Percentiles rank a stretch among this genome's conserved stretches.
These are phyloP conservation scores for Aspergillus felis DNA, from an alignment of 2,329 filamentous ascomycete genomes.

Conservation along the genomic window DNA sequence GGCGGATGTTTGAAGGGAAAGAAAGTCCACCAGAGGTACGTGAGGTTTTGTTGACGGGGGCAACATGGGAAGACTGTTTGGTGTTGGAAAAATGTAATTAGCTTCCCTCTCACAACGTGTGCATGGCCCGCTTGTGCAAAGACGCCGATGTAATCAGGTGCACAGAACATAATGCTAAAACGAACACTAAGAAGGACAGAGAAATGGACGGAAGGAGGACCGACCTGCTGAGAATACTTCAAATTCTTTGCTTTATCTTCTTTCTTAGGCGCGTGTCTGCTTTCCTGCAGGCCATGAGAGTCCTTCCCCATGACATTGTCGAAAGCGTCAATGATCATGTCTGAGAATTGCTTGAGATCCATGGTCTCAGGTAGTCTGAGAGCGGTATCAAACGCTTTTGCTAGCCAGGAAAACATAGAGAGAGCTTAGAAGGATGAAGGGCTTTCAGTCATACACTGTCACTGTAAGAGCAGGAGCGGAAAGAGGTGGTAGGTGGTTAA, in stretches of 20 bases:
- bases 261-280: constrained; percentile 22
- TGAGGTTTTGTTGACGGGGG: neutral
- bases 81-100: neutral
- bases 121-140: neutral
- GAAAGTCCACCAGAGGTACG: neutral
- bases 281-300: constrained; percentile 12
- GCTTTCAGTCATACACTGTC: neutral
- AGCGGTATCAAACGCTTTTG: neutral
- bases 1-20: neutral
- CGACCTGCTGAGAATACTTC: constrained; percentile 57
- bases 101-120: neutral
- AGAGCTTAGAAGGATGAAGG: neutral
- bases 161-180: neutral
- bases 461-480: neutral
- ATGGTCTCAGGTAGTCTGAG: neutral
- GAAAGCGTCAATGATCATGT: constrained; percentile 11
- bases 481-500: neutral
- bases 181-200: neutral
- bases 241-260: constrained; percentile 46
- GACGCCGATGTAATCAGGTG: neutral
- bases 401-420: neutral
- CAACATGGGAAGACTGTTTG: neutral
- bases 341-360: constrained; percentile 7
- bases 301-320: constrained; percentile 8
- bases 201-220: neutral